A percentile compares a stretch with the other conserved stretches of the same genome.
phyloP scores from a whole-genome alignment of 176 grass and related monocot genomes.

The Avena insularis region DNA sequence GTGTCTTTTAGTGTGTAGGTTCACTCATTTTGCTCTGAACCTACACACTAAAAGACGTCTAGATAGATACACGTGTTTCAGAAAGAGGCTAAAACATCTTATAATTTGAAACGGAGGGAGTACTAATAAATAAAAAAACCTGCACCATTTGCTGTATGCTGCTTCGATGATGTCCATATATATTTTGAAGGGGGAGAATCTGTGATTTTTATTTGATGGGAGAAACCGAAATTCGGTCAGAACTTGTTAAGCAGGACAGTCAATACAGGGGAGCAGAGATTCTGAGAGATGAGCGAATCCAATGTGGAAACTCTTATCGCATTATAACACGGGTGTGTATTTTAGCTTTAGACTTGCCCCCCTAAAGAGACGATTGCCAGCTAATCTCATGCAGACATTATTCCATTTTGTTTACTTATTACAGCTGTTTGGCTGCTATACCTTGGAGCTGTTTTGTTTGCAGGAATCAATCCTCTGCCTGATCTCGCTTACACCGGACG shows the following conservation, averaged over 20 bases:
- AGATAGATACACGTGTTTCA: no score
- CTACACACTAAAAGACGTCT: no score
- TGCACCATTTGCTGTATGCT: conserved; percentile 1
- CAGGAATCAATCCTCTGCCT: conserved; percentile 67
- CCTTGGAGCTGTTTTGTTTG: conserved; percentile 61
- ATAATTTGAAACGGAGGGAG: no score
- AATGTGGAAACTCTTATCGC: conserved; percentile 45
- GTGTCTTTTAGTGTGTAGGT: no score
- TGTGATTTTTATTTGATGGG: background rate
- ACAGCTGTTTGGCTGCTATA: conserved; percentile 52
- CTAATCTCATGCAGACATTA: conserved; percentile 59
- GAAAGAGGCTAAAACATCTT: no score
- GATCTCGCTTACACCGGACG: conserved; percentile 30
- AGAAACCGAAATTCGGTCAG: conserved; percentile 32
- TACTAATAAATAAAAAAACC: background rate
- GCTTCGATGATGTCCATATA: conserved; percentile 11
- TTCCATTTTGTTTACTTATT: conserved; percentile 62
- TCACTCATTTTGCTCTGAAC: no score
- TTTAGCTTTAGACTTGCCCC: conserved; percentile 55
- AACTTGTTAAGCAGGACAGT: conserved; percentile 38
- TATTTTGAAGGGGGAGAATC: conserved; percentile 20
- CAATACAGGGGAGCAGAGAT: conserved; percentile 45
- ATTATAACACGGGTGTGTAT: conserved; percentile 57
- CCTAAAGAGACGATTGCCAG: conserved; percentile 71
- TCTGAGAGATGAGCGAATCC: conserved; percentile 48